phyloP scores from a whole-genome alignment of 495 filamentous ascomycete species.

The Neurospora discreta region DNA sequence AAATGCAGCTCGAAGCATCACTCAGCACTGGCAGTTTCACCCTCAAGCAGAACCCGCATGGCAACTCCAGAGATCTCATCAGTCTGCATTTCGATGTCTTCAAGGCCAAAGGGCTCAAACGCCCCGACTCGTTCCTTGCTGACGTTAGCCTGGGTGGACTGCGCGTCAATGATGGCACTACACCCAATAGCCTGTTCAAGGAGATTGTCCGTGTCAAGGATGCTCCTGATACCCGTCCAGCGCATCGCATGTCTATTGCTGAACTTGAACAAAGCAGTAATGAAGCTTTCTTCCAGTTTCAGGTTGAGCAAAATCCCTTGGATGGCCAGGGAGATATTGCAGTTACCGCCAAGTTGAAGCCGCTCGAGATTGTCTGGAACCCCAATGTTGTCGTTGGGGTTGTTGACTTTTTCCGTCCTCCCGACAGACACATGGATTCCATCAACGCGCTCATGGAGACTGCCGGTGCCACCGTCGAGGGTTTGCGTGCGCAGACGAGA shows the following conservation, averaged over 20 bases:
- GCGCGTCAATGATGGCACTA: conserved; percentile 92
- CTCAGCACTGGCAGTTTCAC: conserved; percentile 92
- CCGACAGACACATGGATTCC: conserved; percentile 95
- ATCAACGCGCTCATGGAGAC: conserved; percentile 89
- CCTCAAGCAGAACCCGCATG: conserved; percentile 76
- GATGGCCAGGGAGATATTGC: conserved; percentile 86
- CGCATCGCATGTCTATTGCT: conserved; percentile 43
- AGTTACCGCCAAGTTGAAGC: conserved; percentile 82
- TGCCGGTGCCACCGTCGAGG: conserved; percentile 89
- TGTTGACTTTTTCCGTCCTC: conserved; percentile 88
- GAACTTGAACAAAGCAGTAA: conserved; percentile 48
- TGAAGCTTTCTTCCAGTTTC: conserved; percentile 81
- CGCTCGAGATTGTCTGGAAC: conserved; percentile 94
- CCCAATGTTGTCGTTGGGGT: conserved; percentile 83
- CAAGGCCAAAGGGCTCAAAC: conserved; percentile 72
- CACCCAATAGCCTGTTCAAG: conserved; percentile 74
- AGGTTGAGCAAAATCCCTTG: conserved; percentile 89
- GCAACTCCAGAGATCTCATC: conserved; percentile 64
- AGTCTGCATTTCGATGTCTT: conserved; percentile 90
- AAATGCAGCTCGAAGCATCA: conserved; percentile 81
- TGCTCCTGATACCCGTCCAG: conserved; percentile 43
- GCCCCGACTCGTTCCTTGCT: conserved; percentile 79
- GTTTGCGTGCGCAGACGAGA: conserved; percentile 84
- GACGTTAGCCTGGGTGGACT: conserved; percentile 85
- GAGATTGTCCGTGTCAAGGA: conserved; percentile 95